phyloP scores from a whole-genome alignment of 306 rosid genomes.

The Bauhinia variegata region DNA sequence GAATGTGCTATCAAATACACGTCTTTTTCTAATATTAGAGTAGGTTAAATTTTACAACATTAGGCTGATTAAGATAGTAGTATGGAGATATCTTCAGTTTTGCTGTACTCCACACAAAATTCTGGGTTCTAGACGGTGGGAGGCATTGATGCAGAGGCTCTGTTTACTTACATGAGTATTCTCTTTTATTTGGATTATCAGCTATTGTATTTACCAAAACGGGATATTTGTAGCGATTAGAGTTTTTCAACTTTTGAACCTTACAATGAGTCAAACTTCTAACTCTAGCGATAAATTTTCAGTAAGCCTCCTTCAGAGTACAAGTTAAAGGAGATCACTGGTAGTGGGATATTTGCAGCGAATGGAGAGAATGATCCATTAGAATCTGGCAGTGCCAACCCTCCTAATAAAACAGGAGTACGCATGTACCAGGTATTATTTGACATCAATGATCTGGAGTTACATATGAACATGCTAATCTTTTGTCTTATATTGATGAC shows the following conservation, averaged over 20 bases:
- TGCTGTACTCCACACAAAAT: too few species aligned
- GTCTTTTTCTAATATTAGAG: neutral
- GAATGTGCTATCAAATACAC: too few species aligned
- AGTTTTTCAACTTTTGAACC: neutral
- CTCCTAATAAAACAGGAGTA: slow-evolving; percentile 70
- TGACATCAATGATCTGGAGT: neutral
- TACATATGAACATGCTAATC: neutral
- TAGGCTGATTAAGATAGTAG: too few species aligned
- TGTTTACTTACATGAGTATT: too few species aligned
- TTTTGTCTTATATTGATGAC: neutral
- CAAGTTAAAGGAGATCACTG: slow-evolving; percentile 98
- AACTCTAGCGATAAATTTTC: slow-evolving; percentile 33
- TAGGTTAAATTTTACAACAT: too few species aligned
- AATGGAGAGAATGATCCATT: slow-evolving; percentile 60
- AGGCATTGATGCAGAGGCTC: too few species aligned
- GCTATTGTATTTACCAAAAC: too few species aligned
- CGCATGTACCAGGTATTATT: slow-evolving; percentile 89
- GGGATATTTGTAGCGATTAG: too few species aligned
- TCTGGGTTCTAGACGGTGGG: too few species aligned
- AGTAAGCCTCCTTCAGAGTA: slow-evolving; percentile 93
- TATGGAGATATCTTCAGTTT: too few species aligned
- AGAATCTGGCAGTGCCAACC: slow-evolving; percentile 69
- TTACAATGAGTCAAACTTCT: slow-evolving; percentile 25
- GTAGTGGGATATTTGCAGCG: slow-evolving; percentile 86
- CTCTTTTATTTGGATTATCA: too few species aligned